These are phyloP conservation scores for Lyophyllum semitale DNA, from an alignment of 768 basidiomycete species.

Conservation along the genomic window DNA sequence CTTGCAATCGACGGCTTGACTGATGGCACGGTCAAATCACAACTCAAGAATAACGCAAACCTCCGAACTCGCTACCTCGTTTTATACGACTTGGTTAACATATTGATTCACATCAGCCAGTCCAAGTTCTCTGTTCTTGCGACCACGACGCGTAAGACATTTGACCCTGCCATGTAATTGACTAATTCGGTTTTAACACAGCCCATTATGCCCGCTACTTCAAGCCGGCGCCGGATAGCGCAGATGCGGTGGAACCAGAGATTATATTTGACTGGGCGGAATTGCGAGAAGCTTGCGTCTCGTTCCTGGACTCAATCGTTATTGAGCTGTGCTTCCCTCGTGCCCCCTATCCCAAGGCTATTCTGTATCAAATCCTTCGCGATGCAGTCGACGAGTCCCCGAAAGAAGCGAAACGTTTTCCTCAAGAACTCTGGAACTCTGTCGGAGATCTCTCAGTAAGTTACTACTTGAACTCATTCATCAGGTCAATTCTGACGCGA, in stretches of 20 bases:
- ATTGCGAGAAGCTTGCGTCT: conserved; percentile 65
- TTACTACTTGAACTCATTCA: conserved; percentile 1
- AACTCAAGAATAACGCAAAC: conserved; percentile 51
- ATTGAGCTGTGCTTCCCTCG: conserved; percentile 80
- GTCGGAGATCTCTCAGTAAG: conserved; percentile 79
- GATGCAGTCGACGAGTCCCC: conserved; percentile 77
- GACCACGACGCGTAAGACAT: conserved; percentile 62
- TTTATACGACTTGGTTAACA: conserved; percentile 62
- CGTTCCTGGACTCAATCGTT: conserved; percentile 83
- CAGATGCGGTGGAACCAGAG: conserved; percentile 47
- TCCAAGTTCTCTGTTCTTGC: conserved; percentile 68
- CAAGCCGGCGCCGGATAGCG: conserved; percentile 38
- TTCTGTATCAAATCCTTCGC: conserved; percentile 66
- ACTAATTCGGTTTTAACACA: conserved; percentile 25
- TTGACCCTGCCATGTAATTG: neutral
- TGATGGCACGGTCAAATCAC: conserved; percentile 51
- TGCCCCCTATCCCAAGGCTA: conserved; percentile 63
- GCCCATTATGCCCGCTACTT: conserved; percentile 77
- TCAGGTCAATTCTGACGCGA: neutral
- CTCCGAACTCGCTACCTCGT: conserved; percentile 63
- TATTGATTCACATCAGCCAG: conserved; percentile 63
- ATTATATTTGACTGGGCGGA: conserved; percentile 67
- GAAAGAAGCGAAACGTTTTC: conserved; percentile 72
- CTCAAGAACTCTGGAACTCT: conserved; percentile 79
- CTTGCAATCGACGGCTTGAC: conserved; percentile 56